phyloP scores from a whole-genome alignment of 306 rosid genomes.

The Elaeagnus macrophylla region DNA sequence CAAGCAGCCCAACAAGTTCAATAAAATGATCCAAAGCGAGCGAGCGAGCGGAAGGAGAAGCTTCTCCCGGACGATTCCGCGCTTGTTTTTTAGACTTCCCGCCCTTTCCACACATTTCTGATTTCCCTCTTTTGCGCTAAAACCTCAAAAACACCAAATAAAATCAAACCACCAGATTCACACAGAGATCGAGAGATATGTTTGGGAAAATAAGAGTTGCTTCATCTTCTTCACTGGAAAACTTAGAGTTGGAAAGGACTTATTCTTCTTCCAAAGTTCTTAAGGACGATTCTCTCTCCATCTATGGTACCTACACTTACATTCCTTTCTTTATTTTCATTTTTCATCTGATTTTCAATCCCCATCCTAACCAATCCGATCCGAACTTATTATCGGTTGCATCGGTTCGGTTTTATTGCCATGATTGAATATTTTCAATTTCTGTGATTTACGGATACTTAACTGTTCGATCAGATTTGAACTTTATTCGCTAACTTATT shows the following conservation, averaged over 20 bases:
- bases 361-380: not conserved
- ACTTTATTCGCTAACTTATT: too few species aligned
- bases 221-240: conserved; percentile 43
- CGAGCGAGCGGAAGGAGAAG: not conserved
- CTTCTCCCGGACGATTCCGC: conserved; percentile 41
- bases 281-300: conserved; percentile 66
- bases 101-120: conserved; percentile 19
- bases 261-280: conserved; percentile 48
- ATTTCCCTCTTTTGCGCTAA: not conserved
- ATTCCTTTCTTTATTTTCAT: not conserved
- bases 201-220: conserved; percentile 71
- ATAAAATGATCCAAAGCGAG: not conserved
- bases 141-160: too few species aligned
- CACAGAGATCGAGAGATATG: conserved; percentile 30
- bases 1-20: not conserved
- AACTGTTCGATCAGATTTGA: too few species aligned
- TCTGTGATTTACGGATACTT: too few species aligned
- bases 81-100: conserved; percentile 7
- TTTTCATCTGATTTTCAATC: too few species aligned
- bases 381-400: not conserved
- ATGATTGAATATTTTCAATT: too few species aligned
- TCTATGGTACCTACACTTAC: conserved; percentile 45
- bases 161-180: not conserved
- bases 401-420: not conserved
- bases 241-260: conserved; percentile 33